phyloP scores from a whole-genome alignment of 176 grass and related monocot species.

The Zizania latifolia region DNA sequence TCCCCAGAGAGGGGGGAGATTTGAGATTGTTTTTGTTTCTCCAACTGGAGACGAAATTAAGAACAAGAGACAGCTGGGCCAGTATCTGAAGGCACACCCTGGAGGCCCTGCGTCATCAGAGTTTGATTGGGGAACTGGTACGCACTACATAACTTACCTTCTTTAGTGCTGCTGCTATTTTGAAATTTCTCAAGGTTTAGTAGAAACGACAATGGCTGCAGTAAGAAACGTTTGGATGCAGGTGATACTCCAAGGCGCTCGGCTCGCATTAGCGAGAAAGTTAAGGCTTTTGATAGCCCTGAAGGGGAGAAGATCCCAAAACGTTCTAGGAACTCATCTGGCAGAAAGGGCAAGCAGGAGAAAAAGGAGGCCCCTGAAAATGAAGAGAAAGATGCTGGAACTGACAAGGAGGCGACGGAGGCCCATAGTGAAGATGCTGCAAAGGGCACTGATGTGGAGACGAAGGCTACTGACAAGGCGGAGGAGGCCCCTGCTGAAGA shows the following conservation, averaged over 20 bases:
- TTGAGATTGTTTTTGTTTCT: slow-evolving; percentile 84
- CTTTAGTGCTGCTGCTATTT: neutral
- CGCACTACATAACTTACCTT: neutral
- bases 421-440: slow-evolving; percentile 8
- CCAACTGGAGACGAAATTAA: slow-evolving; percentile 91
- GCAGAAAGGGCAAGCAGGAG: slow-evolving; percentile 44
- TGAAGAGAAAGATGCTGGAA: slow-evolving; percentile 40
- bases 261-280: slow-evolving; percentile 85
- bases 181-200: neutral
- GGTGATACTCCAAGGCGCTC: slow-evolving; percentile 93
- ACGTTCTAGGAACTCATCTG: slow-evolving; percentile 42
- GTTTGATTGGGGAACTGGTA: slow-evolving; percentile 95
- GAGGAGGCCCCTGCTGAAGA: no score
- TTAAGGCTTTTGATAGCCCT: slow-evolving; percentile 60
- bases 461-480: no score
- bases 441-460: no score
- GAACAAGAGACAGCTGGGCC: slow-evolving; percentile 71
- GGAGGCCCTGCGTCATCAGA: slow-evolving; percentile 65
- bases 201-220: neutral
- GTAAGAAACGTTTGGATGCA: slow-evolving; percentile 30
- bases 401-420: slow-evolving; percentile 1
- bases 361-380: slow-evolving; percentile 38
- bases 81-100: slow-evolving; percentile 80
- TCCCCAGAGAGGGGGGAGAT: slow-evolving; percentile 53
- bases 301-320: slow-evolving; percentile 75